Evolutionary conservation across 2,329 filamentous ascomycete genomes (phyloP), one percentile per base, ranked within the genome.

Genomic region (Fusarium longipes): DNA sequence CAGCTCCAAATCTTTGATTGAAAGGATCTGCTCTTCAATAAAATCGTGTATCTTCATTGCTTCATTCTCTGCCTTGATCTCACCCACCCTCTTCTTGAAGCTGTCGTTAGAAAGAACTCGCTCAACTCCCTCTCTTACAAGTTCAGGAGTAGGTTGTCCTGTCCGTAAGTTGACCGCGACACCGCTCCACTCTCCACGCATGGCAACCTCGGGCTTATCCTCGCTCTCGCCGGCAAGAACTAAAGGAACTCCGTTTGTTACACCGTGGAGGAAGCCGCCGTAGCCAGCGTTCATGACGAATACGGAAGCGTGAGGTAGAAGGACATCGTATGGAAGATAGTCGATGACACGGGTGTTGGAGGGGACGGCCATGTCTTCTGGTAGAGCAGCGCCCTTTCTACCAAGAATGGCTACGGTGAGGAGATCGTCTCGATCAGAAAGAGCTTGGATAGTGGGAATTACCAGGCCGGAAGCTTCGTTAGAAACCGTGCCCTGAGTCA

Each of bases 231-330:
- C 83, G 0, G 81, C 78, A 24, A 84, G 71, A 3, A 86, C 79
- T 70, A 84, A 77, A 2, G 83, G 83, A 20, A 84, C 79, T 1
- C 82, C 81, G 55, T 81, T 78, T 29, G 78, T 75, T 4, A 84
- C 71, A 4, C 77, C 78, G 54, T 84, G 82, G 22, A 79, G 76
- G 45, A 84, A 78, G 2, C 81, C 82, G 6, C 83, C 82, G 55
- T 83, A 86, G 5, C 83, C 82, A 12, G 79, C 83, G 45, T 85
- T 86, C 12, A 78, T 78, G 17, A 86, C 75, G 27, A 85, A 82
- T 1, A 82, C 76, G 38, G 79, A 82, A 30, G 76, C 75, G 68
- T 83, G 62, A 2, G 79, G 78, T 2, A 86, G 74, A 1, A 85
- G 58, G 0, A 77, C 73, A 57, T 86, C 82, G 62, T 84, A 85